These are phyloP conservation scores for Lipomyces sp. DNA, from an alignment of 805 yeast genomes.

Conservation along the genomic window DNA sequence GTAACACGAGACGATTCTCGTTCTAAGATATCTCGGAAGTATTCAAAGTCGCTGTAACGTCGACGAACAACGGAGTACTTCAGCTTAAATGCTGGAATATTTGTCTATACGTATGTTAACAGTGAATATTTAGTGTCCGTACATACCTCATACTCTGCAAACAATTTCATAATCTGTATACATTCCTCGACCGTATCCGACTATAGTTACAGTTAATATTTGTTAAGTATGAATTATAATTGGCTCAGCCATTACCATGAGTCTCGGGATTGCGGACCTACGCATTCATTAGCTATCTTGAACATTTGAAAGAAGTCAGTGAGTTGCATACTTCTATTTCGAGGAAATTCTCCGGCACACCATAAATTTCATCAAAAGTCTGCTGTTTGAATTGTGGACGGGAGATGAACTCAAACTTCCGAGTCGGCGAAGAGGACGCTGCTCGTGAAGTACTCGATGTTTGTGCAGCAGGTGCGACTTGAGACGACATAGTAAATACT, in stretches of 20 bases:
- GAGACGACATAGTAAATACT: constrained; percentile 8
- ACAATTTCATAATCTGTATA: constrained; percentile 91
- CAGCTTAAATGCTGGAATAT: constrained; percentile 82
- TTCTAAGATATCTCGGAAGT: constrained; percentile 72
- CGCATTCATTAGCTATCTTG: background rate
- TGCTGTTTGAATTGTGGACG: constrained; percentile 58
- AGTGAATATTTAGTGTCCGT: background rate
- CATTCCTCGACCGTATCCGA: constrained; percentile 59
- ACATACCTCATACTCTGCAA: constrained; percentile 56
- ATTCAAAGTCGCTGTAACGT: constrained; percentile 87
- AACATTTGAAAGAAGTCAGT: background rate
- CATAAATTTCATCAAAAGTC: constrained; percentile 81
- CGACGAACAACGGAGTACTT: constrained; percentile 73
- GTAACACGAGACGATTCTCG: constrained; percentile 78
- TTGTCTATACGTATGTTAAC: constrained; percentile 53
- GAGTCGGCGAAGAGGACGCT: constrained; percentile 23
- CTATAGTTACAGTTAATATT: constrained; percentile 8
- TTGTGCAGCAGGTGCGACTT: constrained; percentile 1
- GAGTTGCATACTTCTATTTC: constrained; percentile 74
- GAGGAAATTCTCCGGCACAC: constrained; percentile 91
- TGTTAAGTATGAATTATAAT: background rate
- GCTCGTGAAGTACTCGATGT: constrained; percentile 12
- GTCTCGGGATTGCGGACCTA: constrained; percentile 73
- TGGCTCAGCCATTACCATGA: constrained; percentile 51
- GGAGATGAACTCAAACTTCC: constrained; percentile 34